These are phyloP conservation scores for Alnus rubra DNA, from an alignment of 306 rosid species.

Conservation along the genomic window DNA sequence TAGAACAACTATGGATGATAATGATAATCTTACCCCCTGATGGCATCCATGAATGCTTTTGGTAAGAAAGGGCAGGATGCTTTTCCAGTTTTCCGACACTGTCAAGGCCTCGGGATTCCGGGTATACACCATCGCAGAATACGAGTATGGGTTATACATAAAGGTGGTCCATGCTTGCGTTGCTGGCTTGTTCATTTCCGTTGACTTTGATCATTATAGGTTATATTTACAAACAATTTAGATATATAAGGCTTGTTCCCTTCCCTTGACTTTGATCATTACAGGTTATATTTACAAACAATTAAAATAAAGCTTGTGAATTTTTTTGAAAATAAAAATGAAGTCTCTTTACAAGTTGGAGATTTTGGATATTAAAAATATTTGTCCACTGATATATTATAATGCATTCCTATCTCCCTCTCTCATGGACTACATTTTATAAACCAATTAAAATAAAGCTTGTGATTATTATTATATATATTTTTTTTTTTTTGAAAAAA, in stretches of 20 bases:
- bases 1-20: neutral
- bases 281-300: neutral
- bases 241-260: neutral
- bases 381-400: neutral
- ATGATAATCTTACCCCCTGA: slow-evolving; percentile 20
- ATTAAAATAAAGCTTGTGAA: neutral
- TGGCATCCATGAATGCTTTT: slow-evolving; percentile 19
- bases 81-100: neutral
- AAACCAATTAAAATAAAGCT: too few relatives aligned
- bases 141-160: neutral
- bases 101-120: neutral
- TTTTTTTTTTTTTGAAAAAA: too few relatives aligned
- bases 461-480: too few relatives aligned
- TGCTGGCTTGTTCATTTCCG: neutral
- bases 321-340: too few relatives aligned
- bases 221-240: neutral
- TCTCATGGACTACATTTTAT: neutral
- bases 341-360: neutral
- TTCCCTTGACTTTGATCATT: neutral
- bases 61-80: neutral
- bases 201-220: neutral
- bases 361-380: neutral
- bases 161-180: neutral
- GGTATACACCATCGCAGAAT: neutral
- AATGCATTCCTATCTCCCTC: too few relatives aligned